Evolutionary conservation across 768 basidiomycete species (phyloP), one percentile per base, ranked within the genome.

Genomic region (Tricholoma terreum): DNA sequence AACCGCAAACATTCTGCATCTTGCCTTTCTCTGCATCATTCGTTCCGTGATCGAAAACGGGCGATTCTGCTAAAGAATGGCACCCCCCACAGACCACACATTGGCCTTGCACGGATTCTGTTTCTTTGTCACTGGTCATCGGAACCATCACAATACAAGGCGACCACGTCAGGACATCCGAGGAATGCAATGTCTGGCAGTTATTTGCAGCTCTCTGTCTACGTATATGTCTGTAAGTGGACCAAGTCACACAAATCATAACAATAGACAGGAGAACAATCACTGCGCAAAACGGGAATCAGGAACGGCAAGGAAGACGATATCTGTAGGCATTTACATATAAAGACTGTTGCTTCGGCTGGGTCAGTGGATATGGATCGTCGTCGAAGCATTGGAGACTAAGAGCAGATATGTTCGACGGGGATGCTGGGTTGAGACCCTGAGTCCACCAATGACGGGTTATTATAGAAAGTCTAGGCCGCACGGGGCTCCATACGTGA

Each of bases 241-340:
- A 45, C 46, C 57, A 60, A 10, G 55, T 34, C 10, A 55, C 49
- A 21, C 54, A 60, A 40, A 54, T 34, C 33, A 57, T 54, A 8
- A 53, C 21, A 38, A 58, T 56, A 21, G 57, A 50, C 33, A 63
- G 42, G 46, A 63, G 36, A 34, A 56, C 22, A 4, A 63, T 54
- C 57, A 58, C 62, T 63, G 33, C 15, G 17, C 43, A n/a, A 12
- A 14, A 50, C 21, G 36, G 22, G 19, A 22, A 33, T 54, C 17
- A 57, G 50, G 30, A 17, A 11, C 27, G 7, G 22, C 8, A 49
- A 40, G 38, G 46, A n/a, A 31, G 46, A 31, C 15, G 17, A n/a
- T 15, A 8, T 31, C 6, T 30, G 30, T 9, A 17, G 9, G n/a
- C 22, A 31, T 27, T 31, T 15, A 49, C 46, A 17, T 10, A 49